Evolutionary conservation across 495 filamentous ascomycete species (phyloP), one percentile per base, ranked within the genome.

Genomic region (Aspergillus sparsus): DNA sequence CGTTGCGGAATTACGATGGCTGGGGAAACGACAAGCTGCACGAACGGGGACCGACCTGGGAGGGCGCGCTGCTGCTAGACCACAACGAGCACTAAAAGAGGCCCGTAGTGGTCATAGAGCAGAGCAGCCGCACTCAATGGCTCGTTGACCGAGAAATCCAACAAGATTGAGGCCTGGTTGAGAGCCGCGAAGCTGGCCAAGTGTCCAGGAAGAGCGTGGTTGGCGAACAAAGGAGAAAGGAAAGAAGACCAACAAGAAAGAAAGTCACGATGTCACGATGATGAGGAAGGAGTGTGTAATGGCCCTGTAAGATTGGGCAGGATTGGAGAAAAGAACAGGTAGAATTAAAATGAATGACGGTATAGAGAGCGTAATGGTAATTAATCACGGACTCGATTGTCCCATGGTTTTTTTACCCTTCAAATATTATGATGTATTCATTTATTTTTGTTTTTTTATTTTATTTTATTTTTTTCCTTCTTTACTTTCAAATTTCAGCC

Each of bases 1-100:
- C 53, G 49, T 55, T 47, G 55, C 50, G 50, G 59, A 69, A 69
- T 62, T 67, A 54, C 55, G 67, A 70, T 65, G 67, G 67, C 67
- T 70, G 67, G 67, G 63, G 54, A 45, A 46, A 59, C 53, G 49
- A 18, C 13, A 34, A 62, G 47, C 46, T 55, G 59, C 11, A 45
- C 44, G 16, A 47, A 47, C 44, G 16, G 44, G 16, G 27, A 18
- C 31, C 42, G 46, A 45, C 63, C 53, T 53, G 34, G 49, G 47
- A 53, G 32, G 27, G 49, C 49, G 53, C 46, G 58, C 37, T 64
- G 61, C 54, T 60, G 42, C 58, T 62, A 56, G 66, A 68, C 66
- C 63, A 55, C 63, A 61, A 66, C 66, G 61, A 68, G 66, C 61
- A 53, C 53, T 53, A 6, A 31, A 31, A 53, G 15, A 55, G 46